phyloP scores from a whole-genome alignment of 2,329 filamentous ascomycete species.

The Macrophomina tecta region DNA sequence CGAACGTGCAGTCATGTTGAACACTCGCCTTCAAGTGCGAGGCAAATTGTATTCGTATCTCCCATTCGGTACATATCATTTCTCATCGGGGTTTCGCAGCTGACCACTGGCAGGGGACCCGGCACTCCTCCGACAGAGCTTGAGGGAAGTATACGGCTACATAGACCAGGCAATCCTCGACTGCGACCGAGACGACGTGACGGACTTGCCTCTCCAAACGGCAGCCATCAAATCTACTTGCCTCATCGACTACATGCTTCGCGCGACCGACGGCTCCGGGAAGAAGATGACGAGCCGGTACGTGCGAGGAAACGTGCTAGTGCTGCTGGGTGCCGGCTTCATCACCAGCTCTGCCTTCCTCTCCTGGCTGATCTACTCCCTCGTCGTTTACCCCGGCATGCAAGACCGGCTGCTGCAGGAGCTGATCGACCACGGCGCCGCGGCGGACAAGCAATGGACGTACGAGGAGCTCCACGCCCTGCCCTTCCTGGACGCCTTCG shows the following conservation, averaged over 20 bases:
- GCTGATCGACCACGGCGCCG: background rate
- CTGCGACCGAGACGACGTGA: background rate
- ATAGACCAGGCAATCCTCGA: background rate
- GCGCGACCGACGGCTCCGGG: background rate
- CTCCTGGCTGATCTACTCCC: background rate
- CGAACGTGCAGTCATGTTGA: background rate
- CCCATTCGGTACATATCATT: background rate
- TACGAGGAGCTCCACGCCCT: background rate
- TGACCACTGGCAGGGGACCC: background rate
- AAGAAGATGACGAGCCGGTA: background rate
- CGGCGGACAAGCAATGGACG: background rate
- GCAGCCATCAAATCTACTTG: background rate
- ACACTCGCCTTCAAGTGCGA: background rate
- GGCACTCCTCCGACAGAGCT: background rate
- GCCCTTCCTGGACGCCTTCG: background rate
- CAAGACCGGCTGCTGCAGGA: constrained; percentile 1
- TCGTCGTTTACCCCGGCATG: background rate
- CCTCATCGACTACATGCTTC: background rate
- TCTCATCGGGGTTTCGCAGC: background rate
- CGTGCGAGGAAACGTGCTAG: background rate
- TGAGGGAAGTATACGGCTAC: background rate
- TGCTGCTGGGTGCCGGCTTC: background rate
- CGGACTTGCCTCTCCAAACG: background rate
- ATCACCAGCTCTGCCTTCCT: background rate
- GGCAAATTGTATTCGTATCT: background rate